A percentile compares a stretch with the other conserved stretches of the same genome.
Conservation (phyloP, 495 filamentous ascomycete genomes). For the Hypoxylon cercidicola region DNA sequence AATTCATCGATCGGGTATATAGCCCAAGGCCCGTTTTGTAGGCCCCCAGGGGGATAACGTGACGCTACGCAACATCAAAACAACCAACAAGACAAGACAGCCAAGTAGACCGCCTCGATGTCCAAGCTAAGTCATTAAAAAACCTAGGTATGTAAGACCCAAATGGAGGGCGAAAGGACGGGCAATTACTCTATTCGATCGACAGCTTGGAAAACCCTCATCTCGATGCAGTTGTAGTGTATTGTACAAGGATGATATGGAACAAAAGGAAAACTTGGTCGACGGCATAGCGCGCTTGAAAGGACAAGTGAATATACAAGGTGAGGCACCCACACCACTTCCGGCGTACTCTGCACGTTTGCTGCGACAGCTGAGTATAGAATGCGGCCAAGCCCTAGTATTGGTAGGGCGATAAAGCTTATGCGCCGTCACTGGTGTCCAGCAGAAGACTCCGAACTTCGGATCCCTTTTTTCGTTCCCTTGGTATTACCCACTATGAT, state of each 20-base stretch:
- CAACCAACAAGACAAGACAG: slow-evolving; percentile 12
- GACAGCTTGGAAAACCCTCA: slow-evolving; percentile 19
- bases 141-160: not conserved
- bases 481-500: slow-evolving; percentile 42
- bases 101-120: slow-evolving; percentile 4
- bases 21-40: not conserved
- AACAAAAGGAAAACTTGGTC: slow-evolving; percentile 31
- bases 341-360: slow-evolving; percentile 27
- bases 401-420: slow-evolving; percentile 9
- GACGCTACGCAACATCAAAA: slow-evolving; percentile 1
- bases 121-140: not conserved
- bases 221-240: slow-evolving; percentile 38
- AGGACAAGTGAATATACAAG: slow-evolving; percentile 34
- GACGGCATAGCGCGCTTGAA: slow-evolving; percentile 17
- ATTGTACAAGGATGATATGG: slow-evolving; percentile 38
- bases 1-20: not conserved
- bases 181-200: slow-evolving; percentile 41
- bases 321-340: slow-evolving; percentile 16
- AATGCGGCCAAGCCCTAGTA: slow-evolving; percentile 13
- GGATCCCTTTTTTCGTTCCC: slow-evolving; percentile 21
- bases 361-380: slow-evolving; percentile 11
- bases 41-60: not conserved
- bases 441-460: slow-evolving; percentile 31
- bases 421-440: slow-evolving; percentile 11
- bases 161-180: slow-evolving; percentile 9